These are phyloP conservation scores for Colletotrichum tamarilloi DNA, from an alignment of 2,329 filamentous ascomycete genomes.

Conservation along the genomic window DNA sequence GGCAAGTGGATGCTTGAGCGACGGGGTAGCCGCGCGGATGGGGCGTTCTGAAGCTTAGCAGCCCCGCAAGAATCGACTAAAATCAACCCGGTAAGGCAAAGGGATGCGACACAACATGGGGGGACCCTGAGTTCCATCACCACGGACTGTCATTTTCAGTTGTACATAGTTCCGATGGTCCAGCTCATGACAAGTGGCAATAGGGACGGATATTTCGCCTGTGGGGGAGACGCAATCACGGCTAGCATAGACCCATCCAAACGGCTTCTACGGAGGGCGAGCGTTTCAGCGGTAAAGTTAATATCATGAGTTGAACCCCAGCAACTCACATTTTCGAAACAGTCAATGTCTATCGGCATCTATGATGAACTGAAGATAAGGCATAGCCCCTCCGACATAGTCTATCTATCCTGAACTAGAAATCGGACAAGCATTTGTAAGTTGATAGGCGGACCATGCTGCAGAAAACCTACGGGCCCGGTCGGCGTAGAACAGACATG, in stretches of 20 bases:
- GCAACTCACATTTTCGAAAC: background rate
- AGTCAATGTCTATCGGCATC: slow-evolving; percentile 1
- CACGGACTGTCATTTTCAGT: background rate
- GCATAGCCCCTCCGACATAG: slow-evolving; percentile 2
- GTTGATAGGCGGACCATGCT: background rate
- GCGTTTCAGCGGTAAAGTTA: slow-evolving; percentile 18
- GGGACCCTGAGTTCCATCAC: background rate
- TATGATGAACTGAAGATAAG: background rate
- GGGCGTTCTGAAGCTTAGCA: background rate
- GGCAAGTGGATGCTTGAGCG: background rate
- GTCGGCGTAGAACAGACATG: background rate
- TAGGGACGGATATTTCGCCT: background rate
- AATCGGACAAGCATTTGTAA: background rate
- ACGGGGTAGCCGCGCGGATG: background rate
- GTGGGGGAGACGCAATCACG: background rate
- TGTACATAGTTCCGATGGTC: background rate
- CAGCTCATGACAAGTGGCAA: background rate
- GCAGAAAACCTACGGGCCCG: background rate
- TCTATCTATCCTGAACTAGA: slow-evolving; percentile 12
- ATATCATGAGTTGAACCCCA: slow-evolving; percentile 15
- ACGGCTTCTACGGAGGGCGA: background rate
- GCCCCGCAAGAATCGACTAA: background rate
- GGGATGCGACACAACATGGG: background rate
- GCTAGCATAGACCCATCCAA: background rate
- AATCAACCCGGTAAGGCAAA: background rate